These are phyloP conservation scores for Eimeria tenella DNA, from an alignment of 169 alveolate genomes.

Conservation along the genomic window DNA sequence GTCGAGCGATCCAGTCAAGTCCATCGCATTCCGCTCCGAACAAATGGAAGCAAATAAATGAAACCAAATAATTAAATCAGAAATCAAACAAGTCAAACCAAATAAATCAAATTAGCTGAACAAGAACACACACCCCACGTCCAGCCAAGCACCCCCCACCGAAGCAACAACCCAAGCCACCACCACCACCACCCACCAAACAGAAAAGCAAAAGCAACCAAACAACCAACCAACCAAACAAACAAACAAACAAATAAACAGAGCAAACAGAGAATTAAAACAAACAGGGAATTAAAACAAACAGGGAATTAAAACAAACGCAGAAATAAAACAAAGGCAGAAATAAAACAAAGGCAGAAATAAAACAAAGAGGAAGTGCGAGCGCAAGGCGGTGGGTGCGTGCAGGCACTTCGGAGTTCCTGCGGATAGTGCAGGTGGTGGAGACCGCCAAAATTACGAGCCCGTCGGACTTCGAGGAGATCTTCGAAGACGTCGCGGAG, in stretches of 20 bases:
- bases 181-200: too few species aligned
- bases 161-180: too few species aligned
- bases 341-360: background rate
- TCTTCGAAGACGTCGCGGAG: slow-evolving; percentile 75
- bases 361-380: background rate
- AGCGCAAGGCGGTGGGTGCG: background rate
- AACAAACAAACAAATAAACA: background rate
- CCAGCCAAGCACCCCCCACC: too few species aligned
- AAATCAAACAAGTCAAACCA: too few species aligned
- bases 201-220: too few species aligned
- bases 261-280: background rate
- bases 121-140: too few species aligned
- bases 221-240: too few species aligned
- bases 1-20: too few species aligned
- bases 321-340: background rate
- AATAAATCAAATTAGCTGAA: too few species aligned
- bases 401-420: slow-evolving; percentile 72
- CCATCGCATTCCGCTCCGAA: too few species aligned
- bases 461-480: slow-evolving; percentile 70
- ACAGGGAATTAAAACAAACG: background rate
- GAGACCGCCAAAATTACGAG: slow-evolving; percentile 58
- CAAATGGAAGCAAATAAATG: background rate
- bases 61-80: background rate
- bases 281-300: background rate
- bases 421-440: slow-evolving; percentile 67